Base-by-base conservation (phyloP, 768 basidiomycete genomes). In the Gyrodon lividus region DNA sequence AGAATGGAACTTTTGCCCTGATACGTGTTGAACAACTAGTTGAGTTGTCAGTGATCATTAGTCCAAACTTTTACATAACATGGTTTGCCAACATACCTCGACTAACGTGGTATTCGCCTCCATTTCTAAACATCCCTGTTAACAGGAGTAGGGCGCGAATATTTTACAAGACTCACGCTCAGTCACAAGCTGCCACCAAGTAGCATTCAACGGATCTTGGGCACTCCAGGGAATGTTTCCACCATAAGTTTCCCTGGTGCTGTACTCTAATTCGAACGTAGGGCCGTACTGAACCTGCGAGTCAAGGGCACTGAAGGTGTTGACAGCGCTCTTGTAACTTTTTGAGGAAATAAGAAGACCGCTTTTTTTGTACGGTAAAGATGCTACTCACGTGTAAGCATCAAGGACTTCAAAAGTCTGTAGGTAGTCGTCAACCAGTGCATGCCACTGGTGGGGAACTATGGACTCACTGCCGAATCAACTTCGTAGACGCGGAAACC, bases 151-250 rank as follows among this genome's bases (percentile, higher is more conserved):
- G 3, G 45, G 34, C 30, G 12, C 20, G 24, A 26, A 23, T 43
- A 7, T 20, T 28, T 33, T n/a, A 8, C n/a, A 30, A 31, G 52
- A 70, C 76, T 55, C 50, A 83, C 86, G 77, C 69, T 89, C 86
- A 9, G 88, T 89, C 37, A 90, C 85, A 41, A 67, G 78, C 59
- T 89, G 88, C 88, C 88, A 90, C 83, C 85, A 90, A 9, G 89
- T 89, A 6, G 86, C 86, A 54, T 90, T 90, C 55, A 91, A 67
- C 0, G 88, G 88, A 61, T 87, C 87, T 48, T 75, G 72, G 3
- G 70, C 63, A 23, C 74, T 72, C 88, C 88, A 90, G 30, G 77
- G 72, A 1, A 74, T 66, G 47, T 68, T 79, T 33, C 60, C 62
- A 28, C 86, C 88, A 52, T 88, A 91, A 0, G 83, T 72, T 48